These are phyloP conservation scores for Pythium myriotylum DNA, from an alignment of 352 stramenopile species.

Conservation along the genomic window DNA sequence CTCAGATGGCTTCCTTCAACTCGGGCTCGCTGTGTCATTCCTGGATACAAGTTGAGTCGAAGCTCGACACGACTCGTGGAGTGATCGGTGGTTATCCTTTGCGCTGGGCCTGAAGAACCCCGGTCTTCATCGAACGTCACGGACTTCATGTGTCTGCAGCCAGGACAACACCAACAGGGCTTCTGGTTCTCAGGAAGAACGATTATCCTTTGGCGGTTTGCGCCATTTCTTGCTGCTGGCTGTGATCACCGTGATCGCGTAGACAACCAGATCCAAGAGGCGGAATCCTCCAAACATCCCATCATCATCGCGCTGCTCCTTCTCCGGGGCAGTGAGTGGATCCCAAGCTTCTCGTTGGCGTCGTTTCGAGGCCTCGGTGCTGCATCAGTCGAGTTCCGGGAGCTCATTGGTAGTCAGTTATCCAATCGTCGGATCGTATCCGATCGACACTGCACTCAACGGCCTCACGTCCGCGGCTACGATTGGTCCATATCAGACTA, in stretches of 20 bases:
- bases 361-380: constrained; percentile 21
- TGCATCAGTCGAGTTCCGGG: constrained; percentile 23
- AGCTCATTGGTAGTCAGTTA: constrained; percentile 18
- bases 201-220: too few relatives aligned
- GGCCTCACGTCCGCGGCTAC: background rate
- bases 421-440: constrained; percentile 21
- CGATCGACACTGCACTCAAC: constrained; percentile 21
- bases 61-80: too few relatives aligned
- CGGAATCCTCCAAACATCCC: constrained; percentile 7
- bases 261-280: constrained; percentile 13
- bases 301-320: constrained; percentile 1
- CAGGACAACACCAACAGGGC: too few relatives aligned
- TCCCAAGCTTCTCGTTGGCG: constrained; percentile 1
- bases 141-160: too few relatives aligned
- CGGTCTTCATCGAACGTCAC: too few relatives aligned
- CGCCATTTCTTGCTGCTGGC: too few relatives aligned
- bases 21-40: too few relatives aligned
- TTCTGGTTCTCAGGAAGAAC: too few relatives aligned
- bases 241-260: background rate
- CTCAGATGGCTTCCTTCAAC: too few relatives aligned
- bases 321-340: constrained; percentile 1
- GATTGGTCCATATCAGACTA: constrained; percentile 7
- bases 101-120: too few relatives aligned
- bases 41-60: too few relatives aligned
- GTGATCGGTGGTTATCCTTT: too few relatives aligned